These are phyloP conservation scores for Saccharomycopsis fodiens DNA, from an alignment of 805 yeast genomes.

Conservation along the genomic window DNA sequence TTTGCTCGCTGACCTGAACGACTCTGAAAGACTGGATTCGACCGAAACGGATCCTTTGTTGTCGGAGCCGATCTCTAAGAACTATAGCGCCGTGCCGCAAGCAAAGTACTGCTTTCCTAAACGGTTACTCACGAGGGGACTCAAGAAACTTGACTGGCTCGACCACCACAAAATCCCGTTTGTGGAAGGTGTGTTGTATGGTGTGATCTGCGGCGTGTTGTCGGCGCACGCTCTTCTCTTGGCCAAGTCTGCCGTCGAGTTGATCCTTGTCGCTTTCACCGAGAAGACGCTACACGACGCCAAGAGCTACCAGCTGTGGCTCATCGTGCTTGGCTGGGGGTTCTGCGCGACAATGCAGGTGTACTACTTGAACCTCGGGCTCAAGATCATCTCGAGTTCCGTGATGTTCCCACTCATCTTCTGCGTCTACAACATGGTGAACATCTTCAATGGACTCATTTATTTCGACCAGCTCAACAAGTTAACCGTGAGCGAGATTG, in stretches of 20 bases:
- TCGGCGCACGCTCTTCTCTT: conserved; percentile 80
- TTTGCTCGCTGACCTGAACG: background rate
- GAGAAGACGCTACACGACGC: conserved; percentile 32
- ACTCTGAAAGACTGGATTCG: background rate
- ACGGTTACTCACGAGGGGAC: conserved; percentile 3
- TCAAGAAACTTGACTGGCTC: background rate
- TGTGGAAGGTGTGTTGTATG: conserved; percentile 54
- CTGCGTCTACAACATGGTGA: conserved; percentile 69
- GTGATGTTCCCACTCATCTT: conserved; percentile 79
- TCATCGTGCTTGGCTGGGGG: conserved; percentile 47
- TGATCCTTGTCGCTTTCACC: conserved; percentile 40
- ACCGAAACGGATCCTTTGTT: conserved; percentile 1
- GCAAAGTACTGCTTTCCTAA: conserved; percentile 27
- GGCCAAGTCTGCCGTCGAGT: conserved; percentile 79
- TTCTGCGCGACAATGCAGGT: conserved; percentile 64
- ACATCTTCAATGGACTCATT: conserved; percentile 58
- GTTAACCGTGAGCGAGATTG: conserved; percentile 29
- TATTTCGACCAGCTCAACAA: conserved; percentile 44
- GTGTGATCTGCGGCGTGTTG: conserved; percentile 63
- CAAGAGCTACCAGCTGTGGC: conserved; percentile 36
- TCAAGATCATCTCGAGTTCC: conserved; percentile 63
- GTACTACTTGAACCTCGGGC: conserved; percentile 65
- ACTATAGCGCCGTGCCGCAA: background rate
- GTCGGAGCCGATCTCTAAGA: conserved; percentile 1
- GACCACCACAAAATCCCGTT: conserved; percentile 23